Base-by-base conservation (phyloP, 2,329 filamentous ascomycete species). In the Epichloe scottii region DNA sequence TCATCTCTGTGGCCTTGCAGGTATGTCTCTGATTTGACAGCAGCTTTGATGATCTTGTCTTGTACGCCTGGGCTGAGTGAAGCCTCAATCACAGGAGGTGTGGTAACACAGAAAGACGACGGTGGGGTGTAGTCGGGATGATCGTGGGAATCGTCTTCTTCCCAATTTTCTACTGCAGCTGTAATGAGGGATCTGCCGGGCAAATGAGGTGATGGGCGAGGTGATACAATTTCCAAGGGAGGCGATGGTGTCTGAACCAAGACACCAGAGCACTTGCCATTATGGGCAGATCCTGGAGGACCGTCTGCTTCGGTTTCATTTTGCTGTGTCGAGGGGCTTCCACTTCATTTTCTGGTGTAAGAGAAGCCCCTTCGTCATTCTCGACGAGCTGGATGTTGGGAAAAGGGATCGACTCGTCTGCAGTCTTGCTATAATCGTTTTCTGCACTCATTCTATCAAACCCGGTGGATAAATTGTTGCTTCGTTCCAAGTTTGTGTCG, bases 161-260 rank as follows among this genome's bases (percentile, higher is more conserved):
- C 50, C 21, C 42, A 48, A 19, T 56, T 53, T 38, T 55, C 55
- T 33, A 56, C 55, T 12, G 33, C 47, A 26, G 51, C 50, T 19
- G 46, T 45, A 15, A 50, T 37, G 47, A 23, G n/a, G 5, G 11
- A 39, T 19, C 40, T 47, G 30, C 17, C 17, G 17, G 37, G 34
- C n/a, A 40, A 19, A 33, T 44, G 49, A 15, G 50, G 50, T 15
- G 40, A 52, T 8, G 48, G 45, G 19, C 30, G 45, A 30, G 45
- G 50, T 19, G 52, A 52, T 21, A 42, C 39, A 26, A 41, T 48
- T 11, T 49, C 42, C 5, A 43, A 26, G 19, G 40, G 19, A 39
- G 34, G n/a, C 7, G 49, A 50, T 35, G 46, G n/a, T 21, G 37
- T 39, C 19, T 35, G 35, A 3, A 33, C 6, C 4, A 6, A 14